Evolutionary conservation across 2,329 filamentous ascomycete species (phyloP).

Genomic region (Clonostachys solani): DNA sequence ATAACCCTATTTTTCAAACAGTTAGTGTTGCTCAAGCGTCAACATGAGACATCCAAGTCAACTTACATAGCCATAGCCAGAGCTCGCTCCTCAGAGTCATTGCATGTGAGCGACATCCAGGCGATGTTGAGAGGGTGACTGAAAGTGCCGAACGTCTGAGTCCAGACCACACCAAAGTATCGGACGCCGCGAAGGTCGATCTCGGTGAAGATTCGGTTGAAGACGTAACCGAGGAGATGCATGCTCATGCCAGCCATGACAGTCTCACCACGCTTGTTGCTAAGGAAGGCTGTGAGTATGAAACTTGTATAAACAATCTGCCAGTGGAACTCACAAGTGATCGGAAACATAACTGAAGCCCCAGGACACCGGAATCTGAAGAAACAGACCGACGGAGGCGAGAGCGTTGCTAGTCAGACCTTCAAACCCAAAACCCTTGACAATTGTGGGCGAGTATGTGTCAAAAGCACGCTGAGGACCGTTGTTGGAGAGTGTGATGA

Average conservation of each 20-base stretch:
- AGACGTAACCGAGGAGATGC: constrained; percentile 46
- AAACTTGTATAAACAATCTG: neutral
- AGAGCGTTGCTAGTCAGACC: constrained; percentile 45
- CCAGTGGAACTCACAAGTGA: constrained; percentile 32
- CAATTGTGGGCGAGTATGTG: constrained; percentile 50
- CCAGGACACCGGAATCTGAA: constrained; percentile 47
- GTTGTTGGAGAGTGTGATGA: constrained; percentile 45
- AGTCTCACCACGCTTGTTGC: constrained; percentile 44
- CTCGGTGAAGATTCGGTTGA: constrained; percentile 48
- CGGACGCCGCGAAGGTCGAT: constrained; percentile 31
- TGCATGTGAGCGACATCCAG: constrained; percentile 53
- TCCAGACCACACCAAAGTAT: constrained; percentile 53
- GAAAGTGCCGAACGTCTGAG: constrained; percentile 49
- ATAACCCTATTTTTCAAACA: constrained; percentile 34
- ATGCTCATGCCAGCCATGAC: constrained; percentile 42
- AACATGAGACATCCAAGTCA: neutral
- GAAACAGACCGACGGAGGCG: constrained; percentile 47
- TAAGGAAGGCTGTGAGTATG: constrained; percentile 7
- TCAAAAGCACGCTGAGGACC: constrained; percentile 41
- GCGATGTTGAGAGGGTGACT: constrained; percentile 55
- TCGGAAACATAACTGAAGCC: constrained; percentile 48
- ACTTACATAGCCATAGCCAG: constrained; percentile 54
- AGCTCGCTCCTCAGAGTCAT: constrained; percentile 52
- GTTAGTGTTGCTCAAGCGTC: neutral
- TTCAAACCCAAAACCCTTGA: constrained; percentile 46